Conservation (phyloP, 768 basidiomycete species). For the Xerocomus spinulosus region DNA sequence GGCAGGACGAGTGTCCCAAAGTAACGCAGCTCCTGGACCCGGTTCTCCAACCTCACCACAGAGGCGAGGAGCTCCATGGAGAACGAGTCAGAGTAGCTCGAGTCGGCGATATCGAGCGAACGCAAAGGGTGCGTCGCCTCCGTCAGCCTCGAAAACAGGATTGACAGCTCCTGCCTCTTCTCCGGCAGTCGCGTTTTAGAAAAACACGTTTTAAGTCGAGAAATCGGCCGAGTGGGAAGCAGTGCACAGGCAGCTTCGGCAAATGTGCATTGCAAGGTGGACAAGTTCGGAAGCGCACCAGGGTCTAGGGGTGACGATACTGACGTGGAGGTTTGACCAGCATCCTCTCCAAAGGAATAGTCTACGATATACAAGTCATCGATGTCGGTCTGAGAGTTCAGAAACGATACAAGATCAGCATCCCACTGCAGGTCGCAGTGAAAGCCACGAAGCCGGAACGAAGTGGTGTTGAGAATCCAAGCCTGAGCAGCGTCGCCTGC, state of each 20-base stretch:
- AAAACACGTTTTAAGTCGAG: conserved; percentile 65
- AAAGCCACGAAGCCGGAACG: conserved; percentile 55
- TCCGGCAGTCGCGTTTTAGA: conserved; percentile 45
- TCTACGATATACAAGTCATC: conserved; percentile 34
- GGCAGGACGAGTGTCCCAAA: conserved; percentile 64
- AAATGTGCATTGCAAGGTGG: conserved; percentile 63
- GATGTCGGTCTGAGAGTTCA: conserved; percentile 23
- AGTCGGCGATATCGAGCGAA: conserved; percentile 61
- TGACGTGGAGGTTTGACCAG: conserved; percentile 11
- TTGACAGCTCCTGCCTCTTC: conserved; percentile 49
- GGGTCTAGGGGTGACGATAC: conserved; percentile 19
- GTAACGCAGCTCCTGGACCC: conserved; percentile 45
- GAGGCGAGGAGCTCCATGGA: conserved; percentile 48
- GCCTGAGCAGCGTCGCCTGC: conserved; percentile 27
- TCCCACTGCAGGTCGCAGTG: conserved; percentile 70
- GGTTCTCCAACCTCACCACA: conserved; percentile 35
- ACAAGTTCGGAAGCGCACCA: conserved; percentile 44
- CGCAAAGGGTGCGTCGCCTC: conserved; percentile 41
- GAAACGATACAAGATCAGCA: conserved; percentile 39
- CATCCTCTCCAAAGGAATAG: conserved; percentile 21
- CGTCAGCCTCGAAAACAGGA: conserved; percentile 44
- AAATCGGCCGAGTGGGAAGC: conserved; percentile 54
- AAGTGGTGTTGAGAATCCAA: conserved; percentile 38
- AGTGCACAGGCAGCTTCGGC: conserved; percentile 56
- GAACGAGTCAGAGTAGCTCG: conserved; percentile 51